Evolutionary conservation across 495 filamentous ascomycete genomes (phyloP), one percentile per base, ranked within the genome.

Genomic region (Aspergillus bertholletiae): DNA sequence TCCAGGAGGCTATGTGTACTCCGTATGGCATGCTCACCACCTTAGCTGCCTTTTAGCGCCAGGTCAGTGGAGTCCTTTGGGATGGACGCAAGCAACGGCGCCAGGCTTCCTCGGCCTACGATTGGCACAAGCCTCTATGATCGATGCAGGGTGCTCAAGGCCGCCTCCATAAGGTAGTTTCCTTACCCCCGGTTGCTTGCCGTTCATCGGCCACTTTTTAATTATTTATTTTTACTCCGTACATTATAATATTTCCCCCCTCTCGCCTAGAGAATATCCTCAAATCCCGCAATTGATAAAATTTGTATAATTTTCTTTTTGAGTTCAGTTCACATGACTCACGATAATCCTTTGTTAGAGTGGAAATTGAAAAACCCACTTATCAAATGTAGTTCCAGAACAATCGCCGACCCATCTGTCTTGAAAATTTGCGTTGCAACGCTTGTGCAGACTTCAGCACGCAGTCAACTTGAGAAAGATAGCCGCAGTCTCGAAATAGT

Each of bases 61-160:
- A 28, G 32, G 22, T 47, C 46, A 50, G 50, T 64, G 50, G 58
- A 34, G 56, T n/a, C 45, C 50, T 24, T 53, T 62, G 55, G 60
- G 63, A 51, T 58, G 49, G 53, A 47, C 54, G 55, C 48, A 61
- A 46, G 54, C 53, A 64, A 65, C 59, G 57, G 58, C 60, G 59
- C 51, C 61, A 65, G 56, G 46, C 21, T 51, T 45, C 32, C 18
- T 26, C n/a, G 15, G 26, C 24, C 21, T 53, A 43, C 45, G 17
- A 63, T 68, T 71, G 65, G 64, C 51, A 55, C 56, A 41, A 32
- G 15, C 46, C 52, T 43, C 52, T 49, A 48, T 67, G 67, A 72
- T 74, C 64, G 67, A 71, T 71, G 71, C 67, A 73, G 70, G 68
- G 70, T 70, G 70, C 51, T 63, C 40, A 53, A 56, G 61, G 47